Evolutionary conservation across 2,329 filamentous ascomycete species (phyloP), one percentile per base, ranked within the genome.

Genomic region (Microdochium nivale): DNA sequence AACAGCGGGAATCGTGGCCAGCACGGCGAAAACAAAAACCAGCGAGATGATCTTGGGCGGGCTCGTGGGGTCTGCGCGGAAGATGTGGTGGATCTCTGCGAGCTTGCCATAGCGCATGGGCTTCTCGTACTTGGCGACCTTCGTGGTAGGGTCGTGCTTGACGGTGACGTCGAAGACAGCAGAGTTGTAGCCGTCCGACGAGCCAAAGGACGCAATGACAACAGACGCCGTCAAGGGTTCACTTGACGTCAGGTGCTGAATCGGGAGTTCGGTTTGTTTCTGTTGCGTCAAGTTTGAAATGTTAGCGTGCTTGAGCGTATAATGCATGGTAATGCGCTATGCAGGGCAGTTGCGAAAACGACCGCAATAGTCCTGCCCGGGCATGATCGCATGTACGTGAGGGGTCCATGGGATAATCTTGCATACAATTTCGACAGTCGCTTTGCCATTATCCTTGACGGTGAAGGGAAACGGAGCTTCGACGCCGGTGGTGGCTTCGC

Each of bases 361-460:
- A n/a, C n/a, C n/a, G n/a, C n/a, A n/a, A n/a, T 30, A 11, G 27
- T 30, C 27, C 11, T 11, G 27, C 27, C 11, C 5, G 5, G 11
- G 27, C 27, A 5, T 30, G 27, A 5, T 11, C 5, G 27, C 27
- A 30, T 11, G 11, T 30, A 30, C 11, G 5, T 11, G 11, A 11
- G 11, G 27, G 27, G 27, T 30, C 27, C n/a, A n/a, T n/a, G n/a
- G 27, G 27, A 11, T 30, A 30, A 11, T 30, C 11, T 11, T 30
- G 21, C 46, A 58, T 80, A 97, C 91, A 69, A 99, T 74, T 60
- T 95, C 87, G 30, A 96, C 77, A 51, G 84, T 84, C 23, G 81
- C 90, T 72, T 96, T 96, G 59, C 94, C 94, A 62, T 78, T 90
- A 10, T 94, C 88, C 74, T 95, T 96, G 48, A 95, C 74, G 11